phyloP scores from a whole-genome alignment of 129 eudicot species.

The Scalesia atractyloides region DNA sequence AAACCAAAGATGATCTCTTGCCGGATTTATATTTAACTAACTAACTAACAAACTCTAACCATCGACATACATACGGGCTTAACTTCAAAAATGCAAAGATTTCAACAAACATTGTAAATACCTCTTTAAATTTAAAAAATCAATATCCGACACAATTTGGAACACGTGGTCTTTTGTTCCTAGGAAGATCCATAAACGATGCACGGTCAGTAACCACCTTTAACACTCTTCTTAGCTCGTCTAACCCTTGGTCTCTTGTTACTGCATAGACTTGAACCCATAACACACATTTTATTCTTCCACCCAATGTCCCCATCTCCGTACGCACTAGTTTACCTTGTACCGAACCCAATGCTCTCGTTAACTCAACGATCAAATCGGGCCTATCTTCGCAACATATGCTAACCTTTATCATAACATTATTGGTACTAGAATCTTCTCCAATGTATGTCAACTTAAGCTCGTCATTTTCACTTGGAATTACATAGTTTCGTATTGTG shows the following conservation, averaged over 20 bases:
- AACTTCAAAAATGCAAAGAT: slow-evolving; percentile 1
- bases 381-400: slow-evolving; percentile 78
- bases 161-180: slow-evolving; percentile 56
- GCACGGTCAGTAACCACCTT: slow-evolving; percentile 56
- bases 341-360: slow-evolving; percentile 50
- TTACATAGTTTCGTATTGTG: slow-evolving; percentile 16
- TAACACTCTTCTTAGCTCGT: slow-evolving; percentile 48
- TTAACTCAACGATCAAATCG: slow-evolving; percentile 55
- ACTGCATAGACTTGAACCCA: slow-evolving; percentile 43
- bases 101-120: background rate
- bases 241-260: slow-evolving; percentile 44
- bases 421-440: slow-evolving; percentile 32
- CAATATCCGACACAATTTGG: background rate
- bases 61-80: too few relatives aligned
- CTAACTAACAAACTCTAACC: too few relatives aligned
- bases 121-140: background rate
- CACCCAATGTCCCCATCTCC: slow-evolving; percentile 79
- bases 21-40: too few relatives aligned
- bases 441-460: slow-evolving; percentile 39
- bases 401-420: slow-evolving; percentile 45
- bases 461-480: slow-evolving; percentile 77
- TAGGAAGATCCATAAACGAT: slow-evolving; percentile 36
- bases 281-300: slow-evolving; percentile 66
- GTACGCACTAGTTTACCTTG: slow-evolving; percentile 54
- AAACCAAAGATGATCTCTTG: too few relatives aligned